phyloP scores from a whole-genome alignment of 202 grass and related monocot species.

The Hordeum pubiflorum region DNA sequence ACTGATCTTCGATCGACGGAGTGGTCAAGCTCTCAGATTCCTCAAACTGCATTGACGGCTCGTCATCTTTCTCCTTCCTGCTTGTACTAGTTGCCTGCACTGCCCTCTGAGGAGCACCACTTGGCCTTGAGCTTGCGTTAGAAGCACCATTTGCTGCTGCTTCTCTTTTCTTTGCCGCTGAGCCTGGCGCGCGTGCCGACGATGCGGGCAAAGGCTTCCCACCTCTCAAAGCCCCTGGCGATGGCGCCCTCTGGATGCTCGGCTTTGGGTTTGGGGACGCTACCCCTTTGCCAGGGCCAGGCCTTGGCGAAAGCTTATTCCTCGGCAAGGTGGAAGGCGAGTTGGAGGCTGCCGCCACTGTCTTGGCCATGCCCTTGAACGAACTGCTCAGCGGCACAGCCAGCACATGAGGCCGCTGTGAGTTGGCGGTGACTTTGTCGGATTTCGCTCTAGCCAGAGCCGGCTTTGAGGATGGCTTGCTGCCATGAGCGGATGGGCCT shows the following conservation, averaged over 20 bases:
- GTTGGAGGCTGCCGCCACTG: neutral
- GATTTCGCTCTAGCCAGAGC: slow-evolving; percentile 28
- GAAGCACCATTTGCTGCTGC: slow-evolving; percentile 15
- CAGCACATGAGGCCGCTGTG: neutral
- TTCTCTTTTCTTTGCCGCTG: slow-evolving; percentile 19
- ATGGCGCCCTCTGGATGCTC: neutral
- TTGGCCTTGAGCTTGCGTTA: slow-evolving; percentile 16
- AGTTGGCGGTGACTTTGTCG: slow-evolving; percentile 2
- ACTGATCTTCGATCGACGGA: slow-evolving; percentile 37
- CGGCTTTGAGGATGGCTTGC: slow-evolving; percentile 25
- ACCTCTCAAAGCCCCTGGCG: neutral
- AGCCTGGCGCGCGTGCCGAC: neutral
- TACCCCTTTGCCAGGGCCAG: slow-evolving; percentile 4
- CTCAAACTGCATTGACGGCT: slow-evolving; percentile 17
- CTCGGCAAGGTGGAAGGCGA: slow-evolving; percentile 11
- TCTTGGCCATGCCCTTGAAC: slow-evolving; percentile 27
- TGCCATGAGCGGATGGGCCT: slow-evolving; percentile 19
- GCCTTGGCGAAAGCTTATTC: slow-evolving; percentile 33
- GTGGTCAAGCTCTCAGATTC: slow-evolving; percentile 39
- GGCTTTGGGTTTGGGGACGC: slow-evolving; percentile 28
- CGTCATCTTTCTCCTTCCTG: slow-evolving; percentile 38
- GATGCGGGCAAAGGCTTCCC: slow-evolving; percentile 7
- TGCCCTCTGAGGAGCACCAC: slow-evolving; percentile 36
- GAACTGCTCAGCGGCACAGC: slow-evolving; percentile 14
- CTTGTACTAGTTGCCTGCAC: neutral